phyloP scores from a whole-genome alignment of 2,329 filamentous ascomycete genomes.

The Claviceps monticola region DNA sequence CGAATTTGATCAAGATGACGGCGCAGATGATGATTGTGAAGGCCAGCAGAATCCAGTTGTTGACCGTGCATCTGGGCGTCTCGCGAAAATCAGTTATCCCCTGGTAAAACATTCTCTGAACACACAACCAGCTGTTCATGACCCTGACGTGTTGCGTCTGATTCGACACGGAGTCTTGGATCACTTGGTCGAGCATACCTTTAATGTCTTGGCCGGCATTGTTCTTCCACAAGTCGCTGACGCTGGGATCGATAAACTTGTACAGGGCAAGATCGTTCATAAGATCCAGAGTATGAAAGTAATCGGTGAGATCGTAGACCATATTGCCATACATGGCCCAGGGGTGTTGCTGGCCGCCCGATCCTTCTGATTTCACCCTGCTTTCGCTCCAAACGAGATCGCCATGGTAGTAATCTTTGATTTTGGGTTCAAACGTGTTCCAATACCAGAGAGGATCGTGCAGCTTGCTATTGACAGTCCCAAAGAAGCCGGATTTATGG shows the following conservation, averaged over 20 bases:
- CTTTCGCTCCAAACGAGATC: conserved; percentile 58
- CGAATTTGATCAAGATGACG: conserved; percentile 77
- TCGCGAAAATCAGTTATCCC: conserved; percentile 78
- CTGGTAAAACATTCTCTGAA: conserved; percentile 70
- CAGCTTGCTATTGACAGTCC: conserved; percentile 45
- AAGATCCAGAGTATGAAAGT: conserved; percentile 61
- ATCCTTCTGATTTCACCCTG: conserved; percentile 50
- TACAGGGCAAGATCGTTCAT: conserved; percentile 43
- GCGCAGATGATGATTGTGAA: conserved; percentile 74
- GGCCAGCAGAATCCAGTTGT: conserved; percentile 78
- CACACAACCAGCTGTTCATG: conserved; percentile 59
- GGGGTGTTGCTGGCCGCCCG: conserved; percentile 44
- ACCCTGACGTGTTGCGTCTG: conserved; percentile 36
- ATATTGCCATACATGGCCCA: conserved; percentile 69
- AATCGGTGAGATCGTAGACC: conserved; percentile 85
- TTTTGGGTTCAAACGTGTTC: conserved; percentile 57
- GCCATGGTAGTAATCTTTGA: conserved; percentile 79
- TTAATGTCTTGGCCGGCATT: conserved; percentile 75
- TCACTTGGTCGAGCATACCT: conserved; percentile 41
- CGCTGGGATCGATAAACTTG: conserved; percentile 55
- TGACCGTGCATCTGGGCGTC: conserved; percentile 62
- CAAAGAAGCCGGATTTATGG: conserved; percentile 56
- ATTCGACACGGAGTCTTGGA: conserved; percentile 36
- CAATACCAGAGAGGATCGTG: conserved; percentile 63
- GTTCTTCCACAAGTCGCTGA: conserved; percentile 55